A percentile compares a stretch with the other conserved stretches of the same genome.
These are phyloP conservation scores for Hanseniaspora meyeri DNA, from an alignment of 805 yeast species.

Conservation along the genomic window DNA sequence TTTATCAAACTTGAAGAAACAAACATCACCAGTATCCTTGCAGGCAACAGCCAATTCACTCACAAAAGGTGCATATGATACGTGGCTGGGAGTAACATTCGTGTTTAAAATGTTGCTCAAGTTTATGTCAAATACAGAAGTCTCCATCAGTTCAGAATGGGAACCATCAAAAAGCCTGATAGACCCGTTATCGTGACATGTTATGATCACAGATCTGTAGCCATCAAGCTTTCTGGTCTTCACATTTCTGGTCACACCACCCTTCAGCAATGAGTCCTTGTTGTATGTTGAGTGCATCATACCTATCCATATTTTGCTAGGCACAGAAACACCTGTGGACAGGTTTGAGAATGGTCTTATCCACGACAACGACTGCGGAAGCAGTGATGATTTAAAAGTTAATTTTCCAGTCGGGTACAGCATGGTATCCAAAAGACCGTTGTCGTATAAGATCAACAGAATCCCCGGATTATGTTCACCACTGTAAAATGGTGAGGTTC, in stretches of 20 bases:
- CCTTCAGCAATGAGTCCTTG: conserved; percentile 44
- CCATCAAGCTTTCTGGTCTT: conserved; percentile 31
- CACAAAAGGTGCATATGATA: conserved; percentile 69
- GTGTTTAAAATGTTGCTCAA: conserved; percentile 39
- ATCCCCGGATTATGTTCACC: conserved; percentile 70
- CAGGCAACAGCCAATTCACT: conserved; percentile 58
- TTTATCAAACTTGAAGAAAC: conserved; percentile 56
- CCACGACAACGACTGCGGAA: conserved; percentile 76
- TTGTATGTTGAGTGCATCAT: conserved; percentile 43
- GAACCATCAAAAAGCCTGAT: conserved; percentile 78
- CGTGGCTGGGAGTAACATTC: conserved; percentile 34
- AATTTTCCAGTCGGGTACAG: conserved; percentile 44
- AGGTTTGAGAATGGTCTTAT: conserved; percentile 58
- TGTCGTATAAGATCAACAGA: conserved; percentile 44
- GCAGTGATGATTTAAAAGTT: conserved; percentile 41
- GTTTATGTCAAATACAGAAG: conserved; percentile 48
- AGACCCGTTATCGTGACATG: conserved; percentile 80
- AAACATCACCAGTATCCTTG: conserved; percentile 56
- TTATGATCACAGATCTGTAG: conserved; percentile 48
- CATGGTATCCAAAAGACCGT: conserved; percentile 55
- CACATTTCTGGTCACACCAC: conserved; percentile 55
- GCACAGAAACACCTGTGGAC: conserved; percentile 43
- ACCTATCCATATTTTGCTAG: conserved; percentile 66
- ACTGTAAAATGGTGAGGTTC: conserved; percentile 58
- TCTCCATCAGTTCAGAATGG: conserved; percentile 53